Evolutionary conservation across 768 basidiomycete genomes (phyloP), one percentile per base, ranked within the genome.

Genomic region (Astraeus odoratus): DNA sequence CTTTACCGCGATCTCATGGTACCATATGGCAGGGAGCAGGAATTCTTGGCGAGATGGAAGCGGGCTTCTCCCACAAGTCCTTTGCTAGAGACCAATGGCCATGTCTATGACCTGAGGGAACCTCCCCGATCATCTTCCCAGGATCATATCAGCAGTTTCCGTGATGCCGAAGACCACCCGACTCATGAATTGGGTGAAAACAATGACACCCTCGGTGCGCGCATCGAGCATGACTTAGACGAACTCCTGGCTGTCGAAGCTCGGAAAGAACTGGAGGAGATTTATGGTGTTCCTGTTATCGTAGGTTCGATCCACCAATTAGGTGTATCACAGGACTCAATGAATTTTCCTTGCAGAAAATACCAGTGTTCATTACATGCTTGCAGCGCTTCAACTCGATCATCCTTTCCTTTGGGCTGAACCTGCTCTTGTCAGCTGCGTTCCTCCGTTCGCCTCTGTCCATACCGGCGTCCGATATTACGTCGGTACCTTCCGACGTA

Each of bases 201-300:
- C n/a, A 35, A 46, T 24, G 42, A 31, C 15, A 43, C 53, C 3
- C 50, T 72, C 12, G 47, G 63, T 44, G 37, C 53, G 29, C 77
- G 75, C 45, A 71, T 86, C 25, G 81, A 86, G 47, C 67, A 71
- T 33, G 83, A 88, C 57, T 65, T 90, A 26, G 80, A 86, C 22
- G 69, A 77, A 57, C 63, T 91, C 19, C 59, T 86, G 31, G 67
- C 71, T 2, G 60, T 86, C 43, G 82, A 81, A 54, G 72, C 70
- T 16, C 68, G 87, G 33, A 81, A 86, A 57, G 89, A 91, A 47
- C 63, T 92, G 30, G 88, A 90, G 57, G 78, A 80, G 39, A 72
- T 88, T 5, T 90, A 87, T 55, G 88, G 88, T 1, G 62, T 85
- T n/a, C 83, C 89, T 3, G 71, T 83, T 30, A 79, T 91, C 37